Evolutionary conservation across 2,329 filamentous ascomycete species (phyloP), one percentile per base, ranked within the genome.

Genomic region (Diaporthe citrichinensis): DNA sequence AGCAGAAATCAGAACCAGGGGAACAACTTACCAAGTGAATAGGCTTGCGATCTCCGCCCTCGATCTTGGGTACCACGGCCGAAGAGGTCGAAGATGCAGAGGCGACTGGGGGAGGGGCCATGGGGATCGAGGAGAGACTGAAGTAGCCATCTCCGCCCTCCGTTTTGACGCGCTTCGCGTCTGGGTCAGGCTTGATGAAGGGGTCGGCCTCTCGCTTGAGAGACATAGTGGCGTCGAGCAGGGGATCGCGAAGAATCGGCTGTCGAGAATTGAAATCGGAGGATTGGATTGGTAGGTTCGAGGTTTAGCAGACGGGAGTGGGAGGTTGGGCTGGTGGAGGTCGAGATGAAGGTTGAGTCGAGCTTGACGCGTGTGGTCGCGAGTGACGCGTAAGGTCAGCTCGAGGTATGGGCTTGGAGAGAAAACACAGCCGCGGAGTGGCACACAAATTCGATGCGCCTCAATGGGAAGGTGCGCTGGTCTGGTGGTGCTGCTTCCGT

Each of bases 111-210:
- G 23, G 20, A 25, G 72, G 65, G 25, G 73, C 57, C 73, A 62
- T 44, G 44, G 73, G 73, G 25, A 74, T 71, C 2, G 73, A 71
- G 12, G 44, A 71, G 20, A 74, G 62, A 17, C 31, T 55, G 46
- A 62, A 28, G 4, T 62, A 28, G 72, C n/a, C 61, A 34, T 53
- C 73, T 6, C 44, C 73, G 28, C 67, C 73, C 67, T 74, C 67
- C 25, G 34, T 71, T n/a, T 74, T 74, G 49, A 71, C 39, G 46
- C 73, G 62, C 44, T 74, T 74, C 28, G 59, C 44, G 53, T 46
- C 65, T 15, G 65, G 67, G 31, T 74, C 65, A 15, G 72, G 59
- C 65, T 74, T 71, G 55, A 71, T 53, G 55, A 71, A 74, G 3
- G 51, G 41, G 15, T 49, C 55, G 25, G 73, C 65, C 31, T 28